These are phyloP conservation scores for Apiotrichum brassicae DNA, from an alignment of 1,284 basidiomycete species.

Conservation along the genomic window DNA sequence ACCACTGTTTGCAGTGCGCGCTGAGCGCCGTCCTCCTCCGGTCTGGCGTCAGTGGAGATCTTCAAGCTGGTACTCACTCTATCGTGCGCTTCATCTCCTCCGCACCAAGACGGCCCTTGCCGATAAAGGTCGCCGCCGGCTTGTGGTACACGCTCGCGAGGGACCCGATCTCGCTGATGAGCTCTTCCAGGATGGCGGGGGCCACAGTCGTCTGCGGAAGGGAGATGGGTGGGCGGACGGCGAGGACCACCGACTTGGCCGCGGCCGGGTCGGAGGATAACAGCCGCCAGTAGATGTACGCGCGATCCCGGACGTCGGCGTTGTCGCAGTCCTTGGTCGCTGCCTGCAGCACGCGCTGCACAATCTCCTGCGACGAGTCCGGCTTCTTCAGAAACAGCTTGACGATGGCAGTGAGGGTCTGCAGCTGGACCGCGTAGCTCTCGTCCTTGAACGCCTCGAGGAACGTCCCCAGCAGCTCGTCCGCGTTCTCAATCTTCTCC, in stretches of 20 bases:
- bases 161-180: conserved; percentile 77
- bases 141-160: conserved; percentile 94
- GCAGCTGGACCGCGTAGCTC: conserved; percentile 76
- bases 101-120: conserved; percentile 73
- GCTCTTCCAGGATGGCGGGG: conserved; percentile 83
- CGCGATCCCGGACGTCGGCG: conserved; percentile 91
- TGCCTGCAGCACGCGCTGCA: conserved; percentile 94
- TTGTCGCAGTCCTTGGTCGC: conserved; percentile 97
- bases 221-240: conserved; percentile 84
- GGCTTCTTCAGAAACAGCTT: conserved; percentile 97
- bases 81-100: conserved; percentile 66
- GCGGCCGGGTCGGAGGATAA: conserved; percentile 87
- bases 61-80: conserved; percentile 53
- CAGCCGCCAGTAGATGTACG: conserved; percentile 92
- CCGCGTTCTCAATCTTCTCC: conserved; percentile 89
- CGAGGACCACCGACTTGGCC: conserved; percentile 90
- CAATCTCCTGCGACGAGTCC: conserved; percentile 78
- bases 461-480: conserved; percentile 89
- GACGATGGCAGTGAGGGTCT: conserved; percentile 88
- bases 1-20: conserved; percentile 84
- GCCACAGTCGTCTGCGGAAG: conserved; percentile 86
- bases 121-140: conserved; percentile 85
- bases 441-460: conserved; percentile 90
- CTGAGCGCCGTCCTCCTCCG: conserved; percentile 61
- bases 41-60: conserved; percentile 34